Conservation (phyloP, 2,329 filamentous ascomycete species). For the Phyllosticta citribraziliensis region DNA sequence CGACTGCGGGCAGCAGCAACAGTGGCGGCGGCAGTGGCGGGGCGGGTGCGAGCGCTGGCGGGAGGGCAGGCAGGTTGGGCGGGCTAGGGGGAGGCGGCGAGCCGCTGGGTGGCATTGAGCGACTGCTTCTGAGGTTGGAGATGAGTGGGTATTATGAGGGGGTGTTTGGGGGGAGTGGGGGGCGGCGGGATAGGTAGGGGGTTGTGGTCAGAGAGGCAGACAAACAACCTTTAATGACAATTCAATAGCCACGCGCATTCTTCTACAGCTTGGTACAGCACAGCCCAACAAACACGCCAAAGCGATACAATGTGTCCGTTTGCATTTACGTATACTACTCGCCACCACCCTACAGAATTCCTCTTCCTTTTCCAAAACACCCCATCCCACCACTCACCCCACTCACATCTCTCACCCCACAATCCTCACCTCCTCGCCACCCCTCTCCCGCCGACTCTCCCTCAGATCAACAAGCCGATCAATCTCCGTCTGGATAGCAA, state of each 20-base stretch:
- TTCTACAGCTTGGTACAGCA: too few relatives aligned
- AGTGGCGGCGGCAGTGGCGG: background rate
- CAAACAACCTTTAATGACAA: too few relatives aligned
- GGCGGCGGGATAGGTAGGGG: background rate
- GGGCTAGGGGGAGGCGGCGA: slow-evolving; percentile 32
- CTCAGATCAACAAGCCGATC: slow-evolving; percentile 45
- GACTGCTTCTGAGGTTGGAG: slow-evolving; percentile 60
- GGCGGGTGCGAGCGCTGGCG: background rate
- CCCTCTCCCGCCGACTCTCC: slow-evolving; percentile 24
- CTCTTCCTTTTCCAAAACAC: background rate
- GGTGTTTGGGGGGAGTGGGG: background rate
- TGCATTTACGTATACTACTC: too few relatives aligned
- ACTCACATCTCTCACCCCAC: background rate
- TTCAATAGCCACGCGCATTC: too few relatives aligned
- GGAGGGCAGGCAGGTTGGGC: background rate
- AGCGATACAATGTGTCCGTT: too few relatives aligned
- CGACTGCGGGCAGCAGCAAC: slow-evolving; percentile 11
- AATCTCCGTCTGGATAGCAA: slow-evolving; percentile 57
- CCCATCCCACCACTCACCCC: background rate
- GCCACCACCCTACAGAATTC: too few relatives aligned
- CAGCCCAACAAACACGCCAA: too few relatives aligned
- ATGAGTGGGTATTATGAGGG: slow-evolving; percentile 55
- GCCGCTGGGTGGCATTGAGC: slow-evolving; percentile 46
- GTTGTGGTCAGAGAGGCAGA: too few relatives aligned
- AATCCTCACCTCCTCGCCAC: background rate